phyloP scores from a whole-genome alignment of 2,329 filamentous ascomycete species.

The Pseudonectria buxi region DNA sequence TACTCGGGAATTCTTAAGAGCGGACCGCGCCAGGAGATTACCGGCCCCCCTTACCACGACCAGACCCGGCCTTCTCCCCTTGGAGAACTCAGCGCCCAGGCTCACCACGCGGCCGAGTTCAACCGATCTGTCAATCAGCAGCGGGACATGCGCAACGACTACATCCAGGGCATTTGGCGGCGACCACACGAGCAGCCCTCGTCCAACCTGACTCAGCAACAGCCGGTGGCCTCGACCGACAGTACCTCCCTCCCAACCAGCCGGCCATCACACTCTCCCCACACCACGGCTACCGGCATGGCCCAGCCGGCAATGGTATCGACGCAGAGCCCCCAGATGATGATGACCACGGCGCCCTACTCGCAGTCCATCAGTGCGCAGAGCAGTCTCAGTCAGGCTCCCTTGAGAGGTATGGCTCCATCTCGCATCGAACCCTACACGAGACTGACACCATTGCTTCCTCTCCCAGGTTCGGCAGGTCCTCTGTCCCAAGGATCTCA shows the following conservation, averaged over 20 bases:
- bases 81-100: conserved; percentile 76
- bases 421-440: conserved; percentile 53
- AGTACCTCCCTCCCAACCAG: conserved; percentile 38
- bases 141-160: conserved; percentile 71
- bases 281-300: conserved; percentile 46
- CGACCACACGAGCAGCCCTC: conserved; percentile 72
- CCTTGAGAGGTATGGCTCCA: conserved; percentile 60
- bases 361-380: conserved; percentile 65
- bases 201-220: conserved; percentile 40
- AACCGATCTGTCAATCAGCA: conserved; percentile 79
- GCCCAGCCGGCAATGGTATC: conserved; percentile 52
- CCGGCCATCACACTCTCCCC: conserved; percentile 52
- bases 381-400: conserved; percentile 64
- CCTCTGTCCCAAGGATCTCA: conserved; percentile 45
- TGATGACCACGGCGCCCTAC: conserved; percentile 61
- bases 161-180: conserved; percentile 75
- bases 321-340: conserved; percentile 58
- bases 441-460: conserved; percentile 49
- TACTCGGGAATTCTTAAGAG: conserved; percentile 72
- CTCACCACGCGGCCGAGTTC: conserved; percentile 82
- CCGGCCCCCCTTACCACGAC: conserved; percentile 82
- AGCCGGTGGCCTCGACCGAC: conserved; percentile 39
- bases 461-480: conserved; percentile 46
- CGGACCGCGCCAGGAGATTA: conserved; percentile 82
- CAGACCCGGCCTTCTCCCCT: conserved; percentile 69